Evolutionary conservation across 1,139 yeast genomes (phyloP), one percentile per base, ranked within the genome.

Genomic region (Pneumocystis murina): DNA sequence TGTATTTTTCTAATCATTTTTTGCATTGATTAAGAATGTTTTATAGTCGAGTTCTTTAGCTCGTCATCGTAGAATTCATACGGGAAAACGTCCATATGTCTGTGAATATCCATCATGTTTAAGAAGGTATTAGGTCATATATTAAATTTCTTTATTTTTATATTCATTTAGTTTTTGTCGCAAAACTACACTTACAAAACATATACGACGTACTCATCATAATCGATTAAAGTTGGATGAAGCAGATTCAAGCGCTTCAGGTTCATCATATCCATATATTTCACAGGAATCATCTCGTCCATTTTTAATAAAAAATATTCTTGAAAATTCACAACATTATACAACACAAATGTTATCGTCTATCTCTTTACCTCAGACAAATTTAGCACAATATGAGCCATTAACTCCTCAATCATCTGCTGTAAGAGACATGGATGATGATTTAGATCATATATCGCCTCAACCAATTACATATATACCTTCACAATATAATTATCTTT

Each of bases 41-140:
- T 76, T 65, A 72, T 76, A 62, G 78, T 76, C 66, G 75, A 78
- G 24, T 74, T 75, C 78, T 5, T 66, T 76, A 60, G 77, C 78
- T 5, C 69, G 78, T 3, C 78, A 76, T 64, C 70, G 78, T 3
- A 69, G 78, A 3, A 74, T 75, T 20, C 79, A 76, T 63, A 73
- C 76, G 10, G 76, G 76, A 33, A 72, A 84, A 71, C 84, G 86
- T 69, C 92, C 92, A 14, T 88, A 85, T 72, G 82, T 80, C 35
- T 86, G 94, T 73, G 80, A 83, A 39, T 84, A 77, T 67, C 83
- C 86, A 2, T 85, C 85, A 8, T 86, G 92, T 72, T 71, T 78
- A 59, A 85, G 85, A 73, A 77, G 83, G 67, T 86, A 24, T 24
- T 6, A 5, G 20, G 12, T 1, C 17, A 24, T 48, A 6, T 12